A percentile compares a stretch with the other conserved stretches of the same genome.
These are phyloP conservation scores for Backusella westeae DNA, from an alignment of 192 early-diverging fungal genomes.

Conservation along the genomic window DNA sequence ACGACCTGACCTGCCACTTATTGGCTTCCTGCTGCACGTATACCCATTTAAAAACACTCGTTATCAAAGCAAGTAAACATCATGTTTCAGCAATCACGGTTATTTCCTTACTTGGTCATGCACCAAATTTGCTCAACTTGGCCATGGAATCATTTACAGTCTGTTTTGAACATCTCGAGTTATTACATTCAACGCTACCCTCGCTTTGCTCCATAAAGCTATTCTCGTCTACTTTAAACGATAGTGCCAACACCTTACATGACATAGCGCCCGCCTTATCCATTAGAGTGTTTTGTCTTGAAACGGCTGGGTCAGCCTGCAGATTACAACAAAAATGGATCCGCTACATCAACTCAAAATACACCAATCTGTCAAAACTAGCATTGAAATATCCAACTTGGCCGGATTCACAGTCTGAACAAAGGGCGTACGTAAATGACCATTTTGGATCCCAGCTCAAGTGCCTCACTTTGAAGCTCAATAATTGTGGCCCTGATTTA, in stretches of 20 bases:
- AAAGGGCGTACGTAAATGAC: too few relatives aligned
- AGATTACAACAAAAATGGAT: not conserved
- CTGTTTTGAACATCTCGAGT: not conserved
- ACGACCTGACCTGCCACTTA: not conserved
- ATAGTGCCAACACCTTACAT: not conserved
- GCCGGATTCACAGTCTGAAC: too few relatives aligned
- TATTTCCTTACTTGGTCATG: not conserved
- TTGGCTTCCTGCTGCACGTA: not conserved
- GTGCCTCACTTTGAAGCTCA: not conserved
- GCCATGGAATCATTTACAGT: not conserved
- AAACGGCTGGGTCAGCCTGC: not conserved
- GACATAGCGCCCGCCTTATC: not conserved
- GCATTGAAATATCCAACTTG: not conserved
- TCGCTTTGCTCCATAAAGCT: not conserved
- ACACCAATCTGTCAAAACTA: not conserved
- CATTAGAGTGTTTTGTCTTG: not conserved
- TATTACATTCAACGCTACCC: not conserved
- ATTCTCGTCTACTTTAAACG: not conserved
- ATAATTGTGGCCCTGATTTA: not conserved
- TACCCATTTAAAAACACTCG: not conserved
- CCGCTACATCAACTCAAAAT: not conserved
- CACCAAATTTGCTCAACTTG: not conserved
- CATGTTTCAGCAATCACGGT: not conserved
- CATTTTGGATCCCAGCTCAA: not conserved
- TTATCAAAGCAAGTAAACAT: not conserved